Base-by-base conservation (phyloP, 2,329 filamentous ascomycete species). In the Cordyceps fumosorosea region DNA sequence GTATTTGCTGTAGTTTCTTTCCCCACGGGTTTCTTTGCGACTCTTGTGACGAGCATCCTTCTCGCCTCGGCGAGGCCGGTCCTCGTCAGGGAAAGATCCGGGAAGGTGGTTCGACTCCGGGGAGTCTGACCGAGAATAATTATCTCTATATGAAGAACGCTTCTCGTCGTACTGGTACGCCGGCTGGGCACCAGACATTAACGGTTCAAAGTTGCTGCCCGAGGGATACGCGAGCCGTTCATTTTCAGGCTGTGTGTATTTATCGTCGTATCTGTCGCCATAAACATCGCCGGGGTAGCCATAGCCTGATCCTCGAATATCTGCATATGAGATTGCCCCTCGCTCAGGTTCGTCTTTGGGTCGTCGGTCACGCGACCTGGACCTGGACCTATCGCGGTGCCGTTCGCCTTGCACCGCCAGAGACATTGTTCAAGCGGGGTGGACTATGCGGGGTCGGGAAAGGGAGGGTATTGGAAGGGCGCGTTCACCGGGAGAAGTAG, bases 321-420 rank as follows among this genome's bases (percentile, higher is more conserved):
- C 78, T 55, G 77, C 70, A 59, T 66, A 76, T 69, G 62, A 65
- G 47, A 68, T 68, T 20, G 69, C 67, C 26, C 72, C 71, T 57
- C 70, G 69, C 61, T 71, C 69, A 7, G 67, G 63, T 14, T 73
- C 70, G 42, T 72, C 70, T 54, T 65, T 69, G n/a, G 70, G 65
- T 52, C 73, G 73, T 34, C 70, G 69, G 62, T 73, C 72, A 64
- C 73, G 70, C 73, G 78, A 69, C 71, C 75, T 53, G 74, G 82
- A 84, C 58, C 77, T 76, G 57, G 81, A 80, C 59, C 80, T 80
- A 55, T 74, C 77, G 60, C 78, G 77, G 52, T 76, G 76, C 55
- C 73, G 71, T 63, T 70, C 70, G 62, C 78, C 77, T 63, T 80
- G 78, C 59, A 82, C 77, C 61, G 76, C 74, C 51, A 84, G 75